A percentile compares a stretch with the other conserved stretches of the same genome.
phyloP scores from a whole-genome alignment of 2,329 filamentous ascomycete species.

The Massarina eburnea region DNA sequence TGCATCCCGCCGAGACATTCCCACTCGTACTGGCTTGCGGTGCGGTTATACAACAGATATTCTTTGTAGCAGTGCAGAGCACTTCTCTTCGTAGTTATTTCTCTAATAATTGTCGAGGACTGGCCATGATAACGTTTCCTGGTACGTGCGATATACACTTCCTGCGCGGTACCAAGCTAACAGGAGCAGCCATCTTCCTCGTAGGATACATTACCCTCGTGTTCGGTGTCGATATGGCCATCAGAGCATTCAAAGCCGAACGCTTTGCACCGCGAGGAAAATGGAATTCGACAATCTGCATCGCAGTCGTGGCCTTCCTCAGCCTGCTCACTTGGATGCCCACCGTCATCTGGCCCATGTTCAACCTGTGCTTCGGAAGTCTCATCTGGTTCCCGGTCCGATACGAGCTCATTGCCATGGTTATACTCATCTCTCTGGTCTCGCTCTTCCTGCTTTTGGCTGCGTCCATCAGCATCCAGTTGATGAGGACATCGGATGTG shows the following conservation, averaged over 20 bases:
- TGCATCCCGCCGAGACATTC: slow-evolving; percentile 45
- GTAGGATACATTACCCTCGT: slow-evolving; percentile 66
- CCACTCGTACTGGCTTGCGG: slow-evolving; percentile 43
- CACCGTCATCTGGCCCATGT: slow-evolving; percentile 57
- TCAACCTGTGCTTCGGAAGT: slow-evolving; percentile 66
- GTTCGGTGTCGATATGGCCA: slow-evolving; percentile 63
- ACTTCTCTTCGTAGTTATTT: slow-evolving; percentile 41
- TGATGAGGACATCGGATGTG: slow-evolving; percentile 58
- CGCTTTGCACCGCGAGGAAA: slow-evolving; percentile 62
- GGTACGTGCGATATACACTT: slow-evolving; percentile 26
- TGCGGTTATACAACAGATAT: slow-evolving; percentile 40
- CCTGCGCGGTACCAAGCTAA: slow-evolving; percentile 16
- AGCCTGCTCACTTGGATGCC: slow-evolving; percentile 61
- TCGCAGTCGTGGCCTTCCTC: slow-evolving; percentile 54
- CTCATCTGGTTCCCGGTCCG: slow-evolving; percentile 67
- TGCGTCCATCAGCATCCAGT: slow-evolving; percentile 58
- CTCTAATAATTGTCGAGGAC: slow-evolving; percentile 36
- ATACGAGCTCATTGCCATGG: slow-evolving; percentile 62
- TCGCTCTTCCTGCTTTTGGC: slow-evolving; percentile 54
- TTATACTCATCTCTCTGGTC: slow-evolving; percentile 56
- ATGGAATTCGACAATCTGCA: slow-evolving; percentile 62
- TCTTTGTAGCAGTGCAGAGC: slow-evolving; percentile 44
- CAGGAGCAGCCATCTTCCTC: slow-evolving; percentile 61
- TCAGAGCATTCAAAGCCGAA: slow-evolving; percentile 56
- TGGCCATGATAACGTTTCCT: slow-evolving; percentile 43